phyloP scores from a whole-genome alignment of 2,329 filamentous ascomycete genomes.

The Pseudogymnoascus verrucosus region DNA sequence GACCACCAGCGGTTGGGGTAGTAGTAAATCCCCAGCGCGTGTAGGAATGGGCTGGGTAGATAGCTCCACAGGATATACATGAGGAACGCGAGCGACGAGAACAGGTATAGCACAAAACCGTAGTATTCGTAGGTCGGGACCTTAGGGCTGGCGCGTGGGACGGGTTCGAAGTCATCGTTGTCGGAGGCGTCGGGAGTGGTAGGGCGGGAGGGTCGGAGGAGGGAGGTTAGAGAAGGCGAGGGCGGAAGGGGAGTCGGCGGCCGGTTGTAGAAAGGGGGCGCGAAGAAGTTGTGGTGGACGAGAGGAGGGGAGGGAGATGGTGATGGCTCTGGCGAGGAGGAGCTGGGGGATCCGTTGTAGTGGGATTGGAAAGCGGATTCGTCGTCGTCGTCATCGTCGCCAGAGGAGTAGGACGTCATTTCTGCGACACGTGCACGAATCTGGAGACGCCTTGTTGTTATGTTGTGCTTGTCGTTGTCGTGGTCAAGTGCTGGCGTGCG shows the following conservation, averaged over 20 bases:
- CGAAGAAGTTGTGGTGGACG: constrained; percentile 43
- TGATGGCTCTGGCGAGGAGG: constrained; percentile 23
- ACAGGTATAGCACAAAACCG: constrained; percentile 92
- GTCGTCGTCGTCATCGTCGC: constrained; percentile 15
- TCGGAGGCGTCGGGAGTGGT: constrained; percentile 90
- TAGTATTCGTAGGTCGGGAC: constrained; percentile 99
- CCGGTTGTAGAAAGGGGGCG: constrained; percentile 90
- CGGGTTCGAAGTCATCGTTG: constrained; percentile 64
- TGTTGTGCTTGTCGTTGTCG: not conserved
- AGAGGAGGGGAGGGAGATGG: constrained; percentile 29
- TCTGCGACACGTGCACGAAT: not conserved
- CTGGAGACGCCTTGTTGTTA: not conserved
- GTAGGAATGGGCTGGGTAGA: constrained; percentile 82
- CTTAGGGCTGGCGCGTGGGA: constrained; percentile 80
- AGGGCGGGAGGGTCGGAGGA: constrained; percentile 82
- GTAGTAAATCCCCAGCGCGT: constrained; percentile 89
- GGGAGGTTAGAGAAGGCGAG: constrained; percentile 83
- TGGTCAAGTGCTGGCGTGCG: not conserved
- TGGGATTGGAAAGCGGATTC: constrained; percentile 24
- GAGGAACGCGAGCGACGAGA: constrained; percentile 73
- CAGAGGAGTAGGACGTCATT: constrained; percentile 1
- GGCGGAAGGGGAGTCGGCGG: constrained; percentile 93
- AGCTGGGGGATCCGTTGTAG: constrained; percentile 17
- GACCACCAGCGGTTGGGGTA: constrained; percentile 98
- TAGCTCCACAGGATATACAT: constrained; percentile 68